Evolutionary conservation across 345 rosid species (phyloP).

Genomic region (Lumnitzera racemosa): DNA sequence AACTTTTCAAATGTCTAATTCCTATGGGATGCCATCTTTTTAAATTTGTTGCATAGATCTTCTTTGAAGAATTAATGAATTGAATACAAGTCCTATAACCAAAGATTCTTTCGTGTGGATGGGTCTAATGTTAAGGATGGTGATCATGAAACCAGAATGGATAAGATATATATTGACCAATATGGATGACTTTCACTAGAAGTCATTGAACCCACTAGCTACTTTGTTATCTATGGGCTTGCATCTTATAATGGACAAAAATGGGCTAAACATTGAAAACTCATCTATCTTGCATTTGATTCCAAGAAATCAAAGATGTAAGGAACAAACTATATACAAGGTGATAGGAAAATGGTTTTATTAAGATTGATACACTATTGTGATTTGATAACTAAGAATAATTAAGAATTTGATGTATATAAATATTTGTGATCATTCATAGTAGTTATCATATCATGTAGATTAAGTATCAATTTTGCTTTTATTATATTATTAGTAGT

Average conservation of each 20-base stretch:
- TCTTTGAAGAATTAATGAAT: background rate
- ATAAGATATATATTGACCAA: conserved; percentile 4
- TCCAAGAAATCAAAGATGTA: background rate
- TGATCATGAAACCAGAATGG: conserved; percentile 6
- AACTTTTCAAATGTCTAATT: too few species aligned
- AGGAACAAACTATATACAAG: too few species aligned
- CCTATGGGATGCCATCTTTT: too few species aligned
- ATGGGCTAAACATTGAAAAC: conserved; percentile 12
- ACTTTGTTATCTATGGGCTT: conserved; percentile 6
- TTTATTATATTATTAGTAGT: too few species aligned
- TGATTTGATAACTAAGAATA: too few species aligned
- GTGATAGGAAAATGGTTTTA: too few species aligned
- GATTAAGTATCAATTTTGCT: too few species aligned
- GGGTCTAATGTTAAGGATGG: conserved; percentile 2
- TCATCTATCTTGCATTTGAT: conserved; percentile 18
- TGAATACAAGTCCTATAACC: background rate
- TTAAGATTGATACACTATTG: too few species aligned
- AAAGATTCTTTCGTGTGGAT: conserved; percentile 6
- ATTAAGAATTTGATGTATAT: too few species aligned
- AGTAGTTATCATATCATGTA: too few species aligned
- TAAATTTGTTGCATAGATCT: too few species aligned
- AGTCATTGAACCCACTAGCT: background rate
- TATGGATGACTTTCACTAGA: conserved; percentile 2
- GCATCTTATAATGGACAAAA: conserved; percentile 6
- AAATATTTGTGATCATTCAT: too few species aligned